A percentile compares a stretch with the other conserved stretches of the same genome.
These are phyloP conservation scores for Phytophthora pisi DNA, from an alignment of 352 stramenopile species.

Conservation along the genomic window DNA sequence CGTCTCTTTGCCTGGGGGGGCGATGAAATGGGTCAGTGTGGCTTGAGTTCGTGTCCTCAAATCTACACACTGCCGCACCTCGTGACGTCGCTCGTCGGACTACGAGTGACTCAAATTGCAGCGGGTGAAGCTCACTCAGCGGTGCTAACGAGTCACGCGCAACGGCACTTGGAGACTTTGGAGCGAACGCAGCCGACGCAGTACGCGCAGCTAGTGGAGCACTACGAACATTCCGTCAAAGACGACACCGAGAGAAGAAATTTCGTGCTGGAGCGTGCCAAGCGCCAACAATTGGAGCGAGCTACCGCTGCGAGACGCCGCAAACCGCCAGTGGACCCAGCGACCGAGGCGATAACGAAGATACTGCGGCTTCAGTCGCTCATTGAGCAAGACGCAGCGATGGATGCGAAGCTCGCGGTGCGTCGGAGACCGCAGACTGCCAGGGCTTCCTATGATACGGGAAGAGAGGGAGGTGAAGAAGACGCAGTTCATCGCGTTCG, in stretches of 20 bases:
- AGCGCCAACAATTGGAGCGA: constrained; percentile 31
- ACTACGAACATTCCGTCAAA: constrained; percentile 45
- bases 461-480: neutral
- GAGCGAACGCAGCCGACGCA: constrained; percentile 50
- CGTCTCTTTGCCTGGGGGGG: constrained; percentile 74
- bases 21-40: constrained; percentile 78
- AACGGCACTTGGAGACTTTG: constrained; percentile 49
- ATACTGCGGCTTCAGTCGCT: constrained; percentile 35
- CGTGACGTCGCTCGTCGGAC: constrained; percentile 60
- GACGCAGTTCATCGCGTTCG: constrained; percentile 22
- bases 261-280: constrained; percentile 38
- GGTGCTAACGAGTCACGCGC: constrained; percentile 45
- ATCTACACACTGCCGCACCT: constrained; percentile 80
- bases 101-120: constrained; percentile 56
- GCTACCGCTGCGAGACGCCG: constrained; percentile 38
- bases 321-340: constrained; percentile 46
- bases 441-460: neutral
- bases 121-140: constrained; percentile 63
- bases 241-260: constrained; percentile 44
- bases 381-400: constrained; percentile 29
- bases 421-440: constrained; percentile 24
- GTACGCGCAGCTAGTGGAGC: constrained; percentile 49
- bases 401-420: constrained; percentile 8
- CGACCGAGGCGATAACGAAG: constrained; percentile 25
- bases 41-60: constrained; percentile 67